Conservation (phyloP, 176 grass and related monocot species). For the Oryza rufipogon region DNA sequence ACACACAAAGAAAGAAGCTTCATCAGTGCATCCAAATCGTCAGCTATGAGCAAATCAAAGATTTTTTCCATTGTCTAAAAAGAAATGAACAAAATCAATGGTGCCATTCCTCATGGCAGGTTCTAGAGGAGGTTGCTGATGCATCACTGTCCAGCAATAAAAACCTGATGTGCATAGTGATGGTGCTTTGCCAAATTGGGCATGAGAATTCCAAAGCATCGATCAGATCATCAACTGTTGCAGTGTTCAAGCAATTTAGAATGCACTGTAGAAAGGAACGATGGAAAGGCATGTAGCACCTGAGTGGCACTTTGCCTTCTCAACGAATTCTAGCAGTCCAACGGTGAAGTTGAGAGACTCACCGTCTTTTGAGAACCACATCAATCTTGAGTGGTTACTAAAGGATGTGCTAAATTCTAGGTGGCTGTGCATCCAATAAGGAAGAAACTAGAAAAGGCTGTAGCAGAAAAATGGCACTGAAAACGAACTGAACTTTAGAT, state of each 20-base stretch:
- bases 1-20: no score
- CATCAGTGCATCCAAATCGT: background rate
- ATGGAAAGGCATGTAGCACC: background rate
- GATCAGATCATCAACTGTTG: background rate
- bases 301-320: background rate
- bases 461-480: background rate
- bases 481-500: background rate
- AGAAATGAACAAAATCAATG: background rate
- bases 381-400: background rate
- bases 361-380: background rate
- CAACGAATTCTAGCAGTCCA: background rate
- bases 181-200: background rate
- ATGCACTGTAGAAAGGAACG: background rate
- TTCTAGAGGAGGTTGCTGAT: constrained; percentile 12
- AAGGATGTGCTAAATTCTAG: background rate
- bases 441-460: background rate
- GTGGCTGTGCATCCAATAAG: background rate
- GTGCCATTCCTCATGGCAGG: background rate
- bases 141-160: constrained; percentile 5
- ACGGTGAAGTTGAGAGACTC: background rate
- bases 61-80: background rate
- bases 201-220: background rate
- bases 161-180: background rate
- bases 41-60: background rate
- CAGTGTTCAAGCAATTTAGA: background rate